Percentiles rank a stretch among this genome's conserved stretches.
Evolutionary conservation across 768 basidiomycete genomes (phyloP).

Genomic region (Pulveroboletus sp.): DNA sequence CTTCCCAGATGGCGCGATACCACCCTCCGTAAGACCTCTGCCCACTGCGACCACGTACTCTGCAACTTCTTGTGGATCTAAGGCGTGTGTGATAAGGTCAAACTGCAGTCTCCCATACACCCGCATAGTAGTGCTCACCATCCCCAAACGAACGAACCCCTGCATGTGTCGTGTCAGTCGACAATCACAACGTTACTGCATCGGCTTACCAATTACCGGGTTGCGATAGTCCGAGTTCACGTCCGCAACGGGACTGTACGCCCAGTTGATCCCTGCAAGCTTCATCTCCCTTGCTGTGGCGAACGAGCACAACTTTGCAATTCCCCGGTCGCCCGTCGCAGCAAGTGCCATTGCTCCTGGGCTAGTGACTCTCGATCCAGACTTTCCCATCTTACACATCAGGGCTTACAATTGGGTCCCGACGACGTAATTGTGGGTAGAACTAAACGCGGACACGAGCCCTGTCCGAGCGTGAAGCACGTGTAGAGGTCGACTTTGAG

Average conservation of each 20-base stretch:
- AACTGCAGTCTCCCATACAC: no score
- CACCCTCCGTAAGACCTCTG: constrained; percentile 42
- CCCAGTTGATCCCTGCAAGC: constrained; percentile 66
- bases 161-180: constrained; percentile 17
- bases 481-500: not conserved
- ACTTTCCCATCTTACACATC: not conserved
- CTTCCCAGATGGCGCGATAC: constrained; percentile 59
- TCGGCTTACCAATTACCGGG: constrained; percentile 59
- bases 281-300: constrained; percentile 55
- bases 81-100: not conserved
- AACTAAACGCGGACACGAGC: constrained; percentile 64
- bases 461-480: constrained; percentile 33
- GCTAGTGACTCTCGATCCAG: constrained; percentile 30
- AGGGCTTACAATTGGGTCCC: constrained; percentile 64
- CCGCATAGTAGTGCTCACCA: constrained; percentile 34
- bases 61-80: constrained; percentile 53
- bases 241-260: constrained; percentile 65
- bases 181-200: not conserved
- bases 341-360: constrained; percentile 73
- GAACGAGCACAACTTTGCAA: constrained; percentile 43
- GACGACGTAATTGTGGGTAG: constrained; percentile 34
- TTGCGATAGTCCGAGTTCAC: constrained; percentile 67
- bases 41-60: constrained; percentile 44
- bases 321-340: constrained; percentile 43
- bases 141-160: constrained; percentile 71